Percentiles rank a stretch among this genome's conserved stretches.
phyloP scores from a whole-genome alignment of 78 protist genomes.

The Pelomyxa schiedti region DNA sequence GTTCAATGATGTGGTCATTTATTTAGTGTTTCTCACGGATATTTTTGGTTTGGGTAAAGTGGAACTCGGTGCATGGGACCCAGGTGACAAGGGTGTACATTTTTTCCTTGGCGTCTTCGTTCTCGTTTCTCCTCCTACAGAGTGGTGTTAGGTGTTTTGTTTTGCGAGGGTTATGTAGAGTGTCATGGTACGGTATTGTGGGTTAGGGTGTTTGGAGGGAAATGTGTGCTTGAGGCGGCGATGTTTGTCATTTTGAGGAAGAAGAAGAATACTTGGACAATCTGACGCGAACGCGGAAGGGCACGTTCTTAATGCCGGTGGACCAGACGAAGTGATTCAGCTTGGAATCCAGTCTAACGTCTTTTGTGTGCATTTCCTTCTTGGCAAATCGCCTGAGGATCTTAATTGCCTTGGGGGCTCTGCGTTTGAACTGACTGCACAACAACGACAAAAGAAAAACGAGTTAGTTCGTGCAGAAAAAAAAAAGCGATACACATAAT shows the following conservation, averaged over 20 bases:
- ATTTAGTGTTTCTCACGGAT: too few species aligned
- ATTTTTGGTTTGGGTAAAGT: slow-evolving; percentile 12
- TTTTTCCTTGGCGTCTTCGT: slow-evolving; percentile 79
- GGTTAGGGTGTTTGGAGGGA: too few species aligned
- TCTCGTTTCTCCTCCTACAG: slow-evolving; percentile 86
- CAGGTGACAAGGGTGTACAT: slow-evolving; percentile 71
- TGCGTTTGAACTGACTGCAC: slow-evolving; percentile 70
- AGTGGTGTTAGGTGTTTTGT: too few species aligned
- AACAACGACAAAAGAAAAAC: neutral
- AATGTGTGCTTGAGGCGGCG: too few species aligned
- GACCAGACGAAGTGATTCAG: slow-evolving; percentile 79
- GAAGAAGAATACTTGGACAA: too few species aligned
- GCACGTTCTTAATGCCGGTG: slow-evolving; percentile 72
- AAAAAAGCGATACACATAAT: neutral
- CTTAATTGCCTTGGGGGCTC: slow-evolving; percentile 85
- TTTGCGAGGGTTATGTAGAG: too few species aligned
- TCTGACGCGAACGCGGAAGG: slow-evolving; percentile 82
- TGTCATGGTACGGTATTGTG: too few species aligned
- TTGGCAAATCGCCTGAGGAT: slow-evolving; percentile 64
- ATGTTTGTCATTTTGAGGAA: too few species aligned
- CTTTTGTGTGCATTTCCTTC: slow-evolving; percentile 75
- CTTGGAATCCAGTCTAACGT: slow-evolving; percentile 73
- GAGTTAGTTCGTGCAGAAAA: too few species aligned
- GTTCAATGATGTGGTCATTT: too few species aligned
- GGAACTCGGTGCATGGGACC: slow-evolving; percentile 57